These are phyloP conservation scores for Leonotis leonurus DNA, from an alignment of 257 asterid genomes.

Conservation along the genomic window DNA sequence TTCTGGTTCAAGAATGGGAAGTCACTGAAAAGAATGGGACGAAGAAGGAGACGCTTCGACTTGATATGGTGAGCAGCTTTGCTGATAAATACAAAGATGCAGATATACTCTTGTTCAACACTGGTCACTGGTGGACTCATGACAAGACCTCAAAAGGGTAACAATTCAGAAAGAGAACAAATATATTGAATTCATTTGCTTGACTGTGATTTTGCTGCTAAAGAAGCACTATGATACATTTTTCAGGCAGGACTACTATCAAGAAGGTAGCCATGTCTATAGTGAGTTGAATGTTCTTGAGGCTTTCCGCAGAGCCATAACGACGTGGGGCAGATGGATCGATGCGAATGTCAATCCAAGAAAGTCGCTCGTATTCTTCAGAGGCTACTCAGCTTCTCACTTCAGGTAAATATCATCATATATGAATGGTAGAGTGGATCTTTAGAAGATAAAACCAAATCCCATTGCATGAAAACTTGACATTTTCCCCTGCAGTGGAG, in stretches of 20 bases:
- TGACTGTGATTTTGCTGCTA: neutral
- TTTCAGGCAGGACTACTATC: conserved; percentile 63
- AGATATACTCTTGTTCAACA: conserved; percentile 60
- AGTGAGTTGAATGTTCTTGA: conserved; percentile 40
- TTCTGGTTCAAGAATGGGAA: conserved; percentile 74
- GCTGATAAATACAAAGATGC: conserved; percentile 52
- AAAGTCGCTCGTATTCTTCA: conserved; percentile 52
- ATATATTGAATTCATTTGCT: too few species aligned
- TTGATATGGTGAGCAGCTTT: conserved; percentile 43
- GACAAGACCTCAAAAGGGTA: conserved; percentile 77
- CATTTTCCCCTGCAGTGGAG: too few species aligned
- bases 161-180: too few species aligned
- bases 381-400: conserved; percentile 74
- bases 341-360: conserved; percentile 43
- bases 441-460: too few species aligned
- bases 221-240: neutral
- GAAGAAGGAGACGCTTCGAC: conserved; percentile 68
- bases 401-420: too few species aligned
- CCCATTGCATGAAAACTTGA: too few species aligned
- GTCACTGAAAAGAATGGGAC: conserved; percentile 31
- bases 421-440: too few species aligned
- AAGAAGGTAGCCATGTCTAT: conserved; percentile 69
- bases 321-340: conserved; percentile 81
- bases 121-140: conserved; percentile 91
- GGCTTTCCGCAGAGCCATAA: conserved; percentile 58